Evolutionary conservation across 1,284 basidiomycete species (phyloP).

Genomic region (Exsudoporus floridanus): DNA sequence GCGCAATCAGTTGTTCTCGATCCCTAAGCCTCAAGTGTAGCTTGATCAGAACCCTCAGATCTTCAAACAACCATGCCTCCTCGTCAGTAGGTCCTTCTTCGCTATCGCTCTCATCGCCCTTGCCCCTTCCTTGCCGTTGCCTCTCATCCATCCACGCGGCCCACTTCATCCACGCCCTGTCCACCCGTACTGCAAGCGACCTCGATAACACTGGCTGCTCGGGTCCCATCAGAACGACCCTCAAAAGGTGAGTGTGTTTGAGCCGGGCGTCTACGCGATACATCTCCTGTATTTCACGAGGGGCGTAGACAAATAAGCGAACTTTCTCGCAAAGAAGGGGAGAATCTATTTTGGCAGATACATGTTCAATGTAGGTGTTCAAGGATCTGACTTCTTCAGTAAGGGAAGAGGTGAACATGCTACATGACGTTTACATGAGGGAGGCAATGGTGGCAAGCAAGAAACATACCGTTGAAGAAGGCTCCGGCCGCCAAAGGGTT

Average conservation of each 20-base stretch:
- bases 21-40: conserved; percentile 82
- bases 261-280: conserved; percentile 78
- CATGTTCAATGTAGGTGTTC: conserved; percentile 82
- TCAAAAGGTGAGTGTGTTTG: conserved; percentile 65
- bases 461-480: conserved; percentile 75
- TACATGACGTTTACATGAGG: conserved; percentile 33
- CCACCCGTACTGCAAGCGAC: conserved; percentile 76
- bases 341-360: conserved; percentile 89
- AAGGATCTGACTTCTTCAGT: conserved; percentile 86
- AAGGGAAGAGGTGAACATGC: conserved; percentile 93
- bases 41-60: conserved; percentile 76
- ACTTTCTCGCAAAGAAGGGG: conserved; percentile 87
- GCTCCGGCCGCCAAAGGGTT: conserved; percentile 93
- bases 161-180: conserved; percentile 77
- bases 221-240: conserved; percentile 78
- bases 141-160: conserved; percentile 65
- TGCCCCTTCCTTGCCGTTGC: conserved; percentile 61
- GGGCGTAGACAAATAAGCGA: conserved; percentile 81
- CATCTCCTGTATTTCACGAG: conserved; percentile 83
- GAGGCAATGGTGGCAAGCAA: not conserved
- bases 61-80: conserved; percentile 94
- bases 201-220: conserved; percentile 75
- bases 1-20: conserved; percentile 88
- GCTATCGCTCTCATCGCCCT: conserved; percentile 63
- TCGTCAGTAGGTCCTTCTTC: conserved; percentile 91